phyloP scores from a whole-genome alignment of 2,329 filamentous ascomycete species.

The Aspergillus ruber region DNA sequence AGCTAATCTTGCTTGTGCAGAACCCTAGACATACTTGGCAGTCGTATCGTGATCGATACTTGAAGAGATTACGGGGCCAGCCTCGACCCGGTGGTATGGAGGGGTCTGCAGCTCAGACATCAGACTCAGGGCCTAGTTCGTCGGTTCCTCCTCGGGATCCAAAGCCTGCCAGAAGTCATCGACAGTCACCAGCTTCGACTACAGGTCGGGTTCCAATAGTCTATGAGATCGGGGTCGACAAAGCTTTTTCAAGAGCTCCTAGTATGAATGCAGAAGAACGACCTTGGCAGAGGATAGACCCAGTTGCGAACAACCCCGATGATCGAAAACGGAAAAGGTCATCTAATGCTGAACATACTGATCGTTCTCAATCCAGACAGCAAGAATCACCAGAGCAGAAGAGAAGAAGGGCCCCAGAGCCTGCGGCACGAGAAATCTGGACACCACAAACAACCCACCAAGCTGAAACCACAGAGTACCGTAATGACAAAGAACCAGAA shows the following conservation, averaged over 20 bases:
- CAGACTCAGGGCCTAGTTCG: not conserved
- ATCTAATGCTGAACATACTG: not conserved
- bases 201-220: not conserved
- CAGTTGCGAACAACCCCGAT: not conserved
- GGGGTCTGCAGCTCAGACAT: not conserved
- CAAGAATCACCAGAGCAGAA: not conserved
- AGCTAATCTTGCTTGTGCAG: conserved; percentile 16
- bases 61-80: conserved; percentile 33
- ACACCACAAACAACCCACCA: not conserved
- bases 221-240: not conserved
- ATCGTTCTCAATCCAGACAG: not conserved
- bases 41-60: conserved; percentile 44
- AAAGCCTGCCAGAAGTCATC: not conserved
- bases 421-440: not conserved
- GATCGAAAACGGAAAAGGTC: not conserved
- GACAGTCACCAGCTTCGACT: not conserved
- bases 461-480: not conserved
- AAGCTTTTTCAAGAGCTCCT: not conserved
- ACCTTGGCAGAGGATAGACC: not conserved
- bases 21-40: conserved; percentile 42
- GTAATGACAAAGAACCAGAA: not conserved
- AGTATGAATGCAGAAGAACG: not conserved
- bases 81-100: conserved; percentile 26
- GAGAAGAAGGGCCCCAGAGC: not conserved
- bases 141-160: not conserved